A percentile compares a stretch with the other conserved stretches of the same genome.
Conservation (phyloP, 116 monocot genomes). For the Cymodocea nodosa region DNA sequence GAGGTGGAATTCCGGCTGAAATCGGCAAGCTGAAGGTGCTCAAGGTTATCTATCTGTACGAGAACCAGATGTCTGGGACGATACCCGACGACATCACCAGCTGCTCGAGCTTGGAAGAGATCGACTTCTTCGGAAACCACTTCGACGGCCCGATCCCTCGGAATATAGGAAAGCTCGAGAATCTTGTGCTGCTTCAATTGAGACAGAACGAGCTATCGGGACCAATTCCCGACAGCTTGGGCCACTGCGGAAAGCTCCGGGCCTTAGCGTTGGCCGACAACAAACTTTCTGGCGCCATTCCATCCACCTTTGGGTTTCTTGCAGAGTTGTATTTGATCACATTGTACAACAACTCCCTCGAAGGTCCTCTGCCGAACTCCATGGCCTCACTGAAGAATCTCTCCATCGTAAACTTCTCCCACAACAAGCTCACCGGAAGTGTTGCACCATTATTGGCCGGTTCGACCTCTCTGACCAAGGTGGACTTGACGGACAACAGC, state of each 20-base stretch:
- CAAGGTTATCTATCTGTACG: constrained; percentile 50
- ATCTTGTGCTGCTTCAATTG: constrained; percentile 67
- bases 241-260: constrained; percentile 55
- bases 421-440: constrained; percentile 72
- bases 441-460: constrained; percentile 41
- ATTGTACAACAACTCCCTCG: constrained; percentile 89
- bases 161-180: constrained; percentile 55
- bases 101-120: constrained; percentile 54
- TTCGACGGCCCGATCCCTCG: constrained; percentile 57
- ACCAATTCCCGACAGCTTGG: constrained; percentile 58
- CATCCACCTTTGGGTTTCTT: constrained; percentile 42
- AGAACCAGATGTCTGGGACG: constrained; percentile 70
- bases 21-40: constrained; percentile 57
- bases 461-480: constrained; percentile 24
- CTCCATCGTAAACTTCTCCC: constrained; percentile 62
- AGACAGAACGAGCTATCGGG: constrained; percentile 85
- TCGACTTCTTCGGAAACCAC: constrained; percentile 90
- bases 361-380: constrained; percentile 53
- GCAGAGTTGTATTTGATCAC: constrained; percentile 42
- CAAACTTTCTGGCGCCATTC: constrained; percentile 49
- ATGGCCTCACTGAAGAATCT: constrained; percentile 44
- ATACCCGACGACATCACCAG: constrained; percentile 66
- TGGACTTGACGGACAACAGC: constrained; percentile 82
- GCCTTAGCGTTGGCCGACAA: constrained; percentile 71
- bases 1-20: constrained; percentile 49